These are phyloP conservation scores for Paxillus rubicundulus DNA, from an alignment of 768 basidiomycete genomes.

Conservation along the genomic window DNA sequence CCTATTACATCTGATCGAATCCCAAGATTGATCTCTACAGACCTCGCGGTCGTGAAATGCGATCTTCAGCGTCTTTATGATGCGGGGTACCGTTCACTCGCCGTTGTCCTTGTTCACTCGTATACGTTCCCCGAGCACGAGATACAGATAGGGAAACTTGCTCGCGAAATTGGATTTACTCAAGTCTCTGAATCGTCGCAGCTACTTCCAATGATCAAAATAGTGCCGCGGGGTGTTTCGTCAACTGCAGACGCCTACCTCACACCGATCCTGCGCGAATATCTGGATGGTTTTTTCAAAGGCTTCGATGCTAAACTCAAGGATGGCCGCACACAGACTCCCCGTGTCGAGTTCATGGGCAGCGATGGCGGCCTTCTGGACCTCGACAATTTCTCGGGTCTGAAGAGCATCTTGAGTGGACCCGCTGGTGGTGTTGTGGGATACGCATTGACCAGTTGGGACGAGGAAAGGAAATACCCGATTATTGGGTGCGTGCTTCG, in stretches of 20 bases:
- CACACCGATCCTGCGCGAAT: slow-evolving; percentile 80
- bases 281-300: slow-evolving; percentile 87
- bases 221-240: slow-evolving; percentile 89
- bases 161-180: slow-evolving; percentile 78
- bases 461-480: slow-evolving; percentile 61
- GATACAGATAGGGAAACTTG: slow-evolving; percentile 63
- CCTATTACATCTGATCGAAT: not conserved
- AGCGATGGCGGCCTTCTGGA: slow-evolving; percentile 87
- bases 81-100: slow-evolving; percentile 84
- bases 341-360: slow-evolving; percentile 93
- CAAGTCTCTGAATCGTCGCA: slow-evolving; percentile 88
- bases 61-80: slow-evolving; percentile 73
- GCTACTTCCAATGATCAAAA: slow-evolving; percentile 92
- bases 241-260: slow-evolving; percentile 95
- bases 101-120: slow-evolving; percentile 88
- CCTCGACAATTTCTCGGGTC: slow-evolving; percentile 80
- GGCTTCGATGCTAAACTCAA: slow-evolving; percentile 79
- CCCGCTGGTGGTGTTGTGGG: slow-evolving; percentile 97
- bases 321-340: slow-evolving; percentile 55
- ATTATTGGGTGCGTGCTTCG: slow-evolving; percentile 71
- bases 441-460: slow-evolving; percentile 88
- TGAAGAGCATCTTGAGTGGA: slow-evolving; percentile 90
- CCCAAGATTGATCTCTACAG: slow-evolving; percentile 29
- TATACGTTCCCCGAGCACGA: slow-evolving; percentile 93
- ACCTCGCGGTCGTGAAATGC: slow-evolving; percentile 47